Conservation (phyloP, 345 rosid species). For the Aquilaria sinensis region DNA sequence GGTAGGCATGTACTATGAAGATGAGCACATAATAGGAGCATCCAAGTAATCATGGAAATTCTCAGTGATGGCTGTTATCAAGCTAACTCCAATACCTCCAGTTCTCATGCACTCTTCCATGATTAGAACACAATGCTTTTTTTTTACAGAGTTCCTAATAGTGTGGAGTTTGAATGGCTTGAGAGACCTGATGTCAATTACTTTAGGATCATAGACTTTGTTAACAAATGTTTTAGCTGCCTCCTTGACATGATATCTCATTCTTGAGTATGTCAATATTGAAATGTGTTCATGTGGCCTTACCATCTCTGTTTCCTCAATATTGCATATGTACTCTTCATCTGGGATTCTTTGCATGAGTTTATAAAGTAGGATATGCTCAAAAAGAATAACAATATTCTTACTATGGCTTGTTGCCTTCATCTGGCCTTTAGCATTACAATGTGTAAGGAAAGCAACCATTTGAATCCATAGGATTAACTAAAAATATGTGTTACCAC, state of each 20-base stretch:
- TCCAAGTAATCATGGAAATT: conserved; percentile 91
- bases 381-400: conserved; percentile 92
- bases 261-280: conserved; percentile 83
- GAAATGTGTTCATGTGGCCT: conserved; percentile 89
- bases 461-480: conserved; percentile 97
- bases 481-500: conserved; percentile 95
- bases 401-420: conserved; percentile 96
- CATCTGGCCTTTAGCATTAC: conserved; percentile 98
- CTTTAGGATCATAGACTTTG: conserved; percentile 94
- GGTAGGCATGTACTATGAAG: conserved; percentile 94
- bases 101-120: conserved; percentile 99
- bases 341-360: conserved; percentile 94
- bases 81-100: conserved; percentile 93
- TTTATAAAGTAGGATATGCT: conserved; percentile 93
- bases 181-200: conserved; percentile 86
- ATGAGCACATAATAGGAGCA: conserved; percentile 86
- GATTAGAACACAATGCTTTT: conserved; percentile 80
- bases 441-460: conserved; percentile 99
- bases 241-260: conserved; percentile 98
- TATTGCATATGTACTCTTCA: conserved; percentile 77
- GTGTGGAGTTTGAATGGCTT: conserved; percentile 89
- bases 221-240: conserved; percentile 87
- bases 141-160: conserved; percentile 87
- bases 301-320: conserved; percentile 97
- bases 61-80: conserved; percentile 82